Base-by-base conservation (phyloP, 2,329 filamentous ascomycete species). In the Neodidymelliopsis sp. region DNA sequence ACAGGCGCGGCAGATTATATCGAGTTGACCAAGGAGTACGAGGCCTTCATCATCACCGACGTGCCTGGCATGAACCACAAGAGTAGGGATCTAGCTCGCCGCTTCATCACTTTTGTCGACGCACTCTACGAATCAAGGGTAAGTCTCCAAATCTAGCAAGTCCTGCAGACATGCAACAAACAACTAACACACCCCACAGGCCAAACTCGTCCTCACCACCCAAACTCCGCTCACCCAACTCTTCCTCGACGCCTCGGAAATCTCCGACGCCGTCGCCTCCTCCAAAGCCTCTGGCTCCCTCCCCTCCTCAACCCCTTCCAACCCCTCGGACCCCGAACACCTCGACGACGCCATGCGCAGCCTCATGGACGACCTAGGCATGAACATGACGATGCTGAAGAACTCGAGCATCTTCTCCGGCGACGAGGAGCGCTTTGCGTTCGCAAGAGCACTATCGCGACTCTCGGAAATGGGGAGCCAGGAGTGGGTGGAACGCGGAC, bases 61-160 rank as follows among this genome's bases (percentile, higher is more conserved):
- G 86, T 97, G 1, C 94, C 94, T 0, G 90, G 88, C 5, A 97
- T 99, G 94, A 94, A 88, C 29, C 84, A 91, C 58, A 84, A 85
- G 44, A 85, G 91, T 66, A 85, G 94, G 15, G 94, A 99, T 75
- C 81, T 96, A 28, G 94, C 94, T 0, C 80, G 94, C 10, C 83
- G 94, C 4, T 97, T 99, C 74, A 99, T 99, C 71, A 99, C 93
- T 0, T 97, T 99, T 63, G 90, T 99, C 58, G 94, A 99, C 70
- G 93, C 94, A 5, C 88, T 97, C 4, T 99, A 99, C 69, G 94
- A 99, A 74, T 79, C 76, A 56, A 74, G 80, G 61, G 81, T 83
- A 69, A 50, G 77, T 66, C 12, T 20, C 20, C n/a, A 19, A 23
- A 28, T 8, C 7, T 10, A 13, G 23, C 12, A 37, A 42, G 5